Evolutionary conservation across 1,284 basidiomycete species (phyloP), one percentile per base, ranked within the genome.

Genomic region (Cyathus olla): DNA sequence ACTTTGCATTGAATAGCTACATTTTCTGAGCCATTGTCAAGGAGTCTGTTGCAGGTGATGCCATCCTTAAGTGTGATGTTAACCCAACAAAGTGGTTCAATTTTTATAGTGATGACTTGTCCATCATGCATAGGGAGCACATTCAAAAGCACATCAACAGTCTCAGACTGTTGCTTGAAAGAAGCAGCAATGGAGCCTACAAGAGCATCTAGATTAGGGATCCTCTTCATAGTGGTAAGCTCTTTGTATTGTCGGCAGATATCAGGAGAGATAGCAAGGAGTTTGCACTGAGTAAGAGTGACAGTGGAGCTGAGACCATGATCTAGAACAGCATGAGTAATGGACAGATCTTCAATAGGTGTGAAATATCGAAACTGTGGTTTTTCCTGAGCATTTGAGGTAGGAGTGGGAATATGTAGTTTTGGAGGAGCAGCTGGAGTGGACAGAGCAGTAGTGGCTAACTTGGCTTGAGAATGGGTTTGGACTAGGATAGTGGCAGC

Each of bases 221-320:
- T 57, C 9, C 62, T 31, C 35, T 63, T 66, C 6, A 66, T 63
- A 1, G 60, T 55, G 2, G 62, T 57, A 4, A 59, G 55, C 11
- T 72, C 70, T 19, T 60, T 65, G 4, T 67, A 37, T 24, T 64
- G 57, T 35, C 58, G 61, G 1, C 68, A 58, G 24, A 71, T 55
- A 11, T 71, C 68, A 0, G 68, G 68, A 4, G 70, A 60, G 2
- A 68, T 44, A 17, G 68, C 62, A 1, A 67, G 50, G 9, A 72
- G 59, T 61, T 72, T 67, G 10, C 63, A 40, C n/a, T 55, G 62
- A 21, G 67, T 65, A 15, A 72, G 42, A 1, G 63, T 65, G n/a
- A 72, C 56, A 2, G 55, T 37, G 5, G 46, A 29, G 27, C 69
- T 64, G n/a, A 70, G 60, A 15, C 54, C 55, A 19, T 55, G 29